These are phyloP conservation scores for Cucumis melo DNA, from an alignment of 306 rosid genomes.

Conservation along the genomic window DNA sequence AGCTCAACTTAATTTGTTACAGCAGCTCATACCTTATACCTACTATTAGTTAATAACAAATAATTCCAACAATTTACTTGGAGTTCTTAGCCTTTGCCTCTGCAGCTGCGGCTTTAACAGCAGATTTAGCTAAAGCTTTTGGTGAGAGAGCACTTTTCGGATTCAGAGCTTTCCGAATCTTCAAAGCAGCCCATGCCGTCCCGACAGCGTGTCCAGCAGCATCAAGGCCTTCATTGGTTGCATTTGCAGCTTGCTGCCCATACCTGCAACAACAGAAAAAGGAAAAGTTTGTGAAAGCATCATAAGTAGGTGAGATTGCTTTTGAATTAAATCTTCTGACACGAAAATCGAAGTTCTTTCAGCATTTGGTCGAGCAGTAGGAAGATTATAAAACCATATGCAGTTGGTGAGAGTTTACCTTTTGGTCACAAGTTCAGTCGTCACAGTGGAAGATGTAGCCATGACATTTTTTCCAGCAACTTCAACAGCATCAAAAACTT, in stretches of 20 bases:
- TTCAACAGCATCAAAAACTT: constrained; percentile 87
- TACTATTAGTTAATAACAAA: not conserved
- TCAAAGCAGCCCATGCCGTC: constrained; percentile 72
- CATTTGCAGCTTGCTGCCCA: constrained; percentile 79
- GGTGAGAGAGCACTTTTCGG: constrained; percentile 70
- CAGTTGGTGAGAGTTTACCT: constrained; percentile 37
- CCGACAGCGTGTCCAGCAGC: constrained; percentile 94
- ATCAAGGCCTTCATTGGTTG: constrained; percentile 62
- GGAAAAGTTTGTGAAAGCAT: constrained; percentile 3
- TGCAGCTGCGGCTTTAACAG: constrained; percentile 56
- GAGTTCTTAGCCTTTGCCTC: constrained; percentile 37
- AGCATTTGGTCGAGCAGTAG: not conserved
- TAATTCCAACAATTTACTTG: constrained; percentile 17
- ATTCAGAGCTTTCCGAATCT: constrained; percentile 68
- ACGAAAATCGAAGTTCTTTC: not conserved
- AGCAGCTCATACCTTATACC: constrained; percentile 2
- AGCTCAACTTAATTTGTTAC: not conserved
- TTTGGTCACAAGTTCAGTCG: constrained; percentile 71
- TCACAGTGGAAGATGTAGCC: constrained; percentile 78
- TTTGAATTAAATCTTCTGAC: not conserved
- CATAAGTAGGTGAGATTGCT: not conserved
- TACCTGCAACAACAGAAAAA: constrained; percentile 33
- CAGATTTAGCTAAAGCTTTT: constrained; percentile 53
- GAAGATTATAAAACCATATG: not conserved
- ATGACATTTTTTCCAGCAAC: constrained; percentile 80